Conservation (phyloP, 331 rosid genomes). For the Stylosanthes scabra region DNA sequence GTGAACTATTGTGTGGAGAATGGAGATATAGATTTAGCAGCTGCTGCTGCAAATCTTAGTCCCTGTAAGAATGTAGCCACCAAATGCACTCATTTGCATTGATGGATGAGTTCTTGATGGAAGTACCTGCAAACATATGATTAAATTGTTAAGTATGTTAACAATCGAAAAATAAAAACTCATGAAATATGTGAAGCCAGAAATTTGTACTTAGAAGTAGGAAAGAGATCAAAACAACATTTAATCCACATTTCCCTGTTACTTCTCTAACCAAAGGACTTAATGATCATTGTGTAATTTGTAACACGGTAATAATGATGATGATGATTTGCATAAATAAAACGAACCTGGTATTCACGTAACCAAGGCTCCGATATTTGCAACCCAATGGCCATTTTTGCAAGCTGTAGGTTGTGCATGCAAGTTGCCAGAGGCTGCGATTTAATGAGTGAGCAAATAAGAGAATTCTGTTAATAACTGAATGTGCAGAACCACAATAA, state of each 20-base stretch:
- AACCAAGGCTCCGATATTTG: slow-evolving; percentile 98
- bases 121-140: slow-evolving; percentile 73
- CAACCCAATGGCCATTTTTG: slow-evolving; percentile 89
- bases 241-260: too few relatives aligned
- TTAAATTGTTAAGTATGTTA: neutral
- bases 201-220: neutral
- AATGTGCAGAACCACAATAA: slow-evolving; percentile 6
- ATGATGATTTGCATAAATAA: slow-evolving; percentile 22
- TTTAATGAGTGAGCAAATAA: slow-evolving; percentile 34
- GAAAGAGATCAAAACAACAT: neutral
- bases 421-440: slow-evolving; percentile 91
- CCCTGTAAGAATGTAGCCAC: slow-evolving; percentile 92
- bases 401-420: slow-evolving; percentile 88
- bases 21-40: slow-evolving; percentile 40
- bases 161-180: neutral
- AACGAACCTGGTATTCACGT: slow-evolving; percentile 94
- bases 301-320: neutral
- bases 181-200: neutral
- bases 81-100: slow-evolving; percentile 94
- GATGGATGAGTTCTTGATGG: slow-evolving; percentile 94
- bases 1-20: slow-evolving; percentile 14
- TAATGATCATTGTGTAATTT: slow-evolving; percentile 6
- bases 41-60: slow-evolving; percentile 63
- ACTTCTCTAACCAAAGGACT: neutral
- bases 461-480: neutral